These are phyloP conservation scores for Boletus tylopilopsis DNA, from an alignment of 768 basidiomycete species.

Conservation along the genomic window DNA sequence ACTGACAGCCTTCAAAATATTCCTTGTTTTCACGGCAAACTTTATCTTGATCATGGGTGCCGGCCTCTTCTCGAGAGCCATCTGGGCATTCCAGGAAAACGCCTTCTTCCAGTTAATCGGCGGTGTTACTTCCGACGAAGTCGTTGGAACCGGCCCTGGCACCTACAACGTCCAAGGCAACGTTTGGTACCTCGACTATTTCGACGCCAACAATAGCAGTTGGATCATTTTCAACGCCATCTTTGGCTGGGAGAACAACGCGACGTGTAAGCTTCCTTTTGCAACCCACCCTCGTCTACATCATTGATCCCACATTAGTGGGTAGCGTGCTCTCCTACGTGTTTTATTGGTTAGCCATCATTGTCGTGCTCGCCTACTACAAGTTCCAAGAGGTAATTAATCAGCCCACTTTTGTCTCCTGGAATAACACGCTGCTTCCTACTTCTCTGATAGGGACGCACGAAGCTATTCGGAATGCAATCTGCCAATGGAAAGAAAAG, in stretches of 20 bases:
- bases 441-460: slow-evolving; percentile 50
- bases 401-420: background rate
- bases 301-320: slow-evolving; percentile 32
- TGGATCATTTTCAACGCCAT: slow-evolving; percentile 85
- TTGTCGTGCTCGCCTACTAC: slow-evolving; percentile 60
- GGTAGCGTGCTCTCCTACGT: slow-evolving; percentile 82
- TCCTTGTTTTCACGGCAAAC: slow-evolving; percentile 91
- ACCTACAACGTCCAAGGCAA: slow-evolving; percentile 76
- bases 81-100: slow-evolving; percentile 70
- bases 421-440: background rate
- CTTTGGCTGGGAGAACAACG: slow-evolving; percentile 87
- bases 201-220: slow-evolving; percentile 54
- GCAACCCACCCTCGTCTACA: background rate
- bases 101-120: slow-evolving; percentile 64
- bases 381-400: slow-evolving; percentile 54
- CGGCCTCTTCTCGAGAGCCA: slow-evolving; percentile 81
- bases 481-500: slow-evolving; percentile 43
- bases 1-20: slow-evolving; percentile 65
- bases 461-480: slow-evolving; percentile 54
- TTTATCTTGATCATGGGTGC: slow-evolving; percentile 91
- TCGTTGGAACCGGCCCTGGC: slow-evolving; percentile 74
- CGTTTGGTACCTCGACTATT: slow-evolving; percentile 88
- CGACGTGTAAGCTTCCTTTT: slow-evolving; percentile 45
- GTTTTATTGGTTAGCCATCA: slow-evolving; percentile 88
- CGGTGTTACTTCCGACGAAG: slow-evolving; percentile 69